Conservation (phyloP, 768 basidiomycete species). For the Leccinum truebloodii region DNA sequence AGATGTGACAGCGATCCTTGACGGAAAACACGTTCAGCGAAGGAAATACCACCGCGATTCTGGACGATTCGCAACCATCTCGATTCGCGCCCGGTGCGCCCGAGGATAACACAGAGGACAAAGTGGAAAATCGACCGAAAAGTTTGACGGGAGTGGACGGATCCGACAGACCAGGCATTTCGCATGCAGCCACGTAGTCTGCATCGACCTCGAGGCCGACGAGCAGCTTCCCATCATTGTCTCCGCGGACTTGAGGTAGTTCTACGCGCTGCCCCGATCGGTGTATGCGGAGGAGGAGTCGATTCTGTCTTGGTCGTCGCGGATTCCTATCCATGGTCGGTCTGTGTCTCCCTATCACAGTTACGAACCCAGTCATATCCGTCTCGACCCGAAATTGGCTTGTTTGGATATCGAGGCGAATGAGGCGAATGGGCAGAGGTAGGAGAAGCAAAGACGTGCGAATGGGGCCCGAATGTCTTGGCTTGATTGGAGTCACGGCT, state of each 20-base stretch:
- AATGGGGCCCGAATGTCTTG: slow-evolving; percentile 5
- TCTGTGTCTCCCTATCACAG: slow-evolving; percentile 24
- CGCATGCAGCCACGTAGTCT: not conserved
- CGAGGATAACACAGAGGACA: not conserved
- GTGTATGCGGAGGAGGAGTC: slow-evolving; percentile 29
- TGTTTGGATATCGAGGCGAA: slow-evolving; percentile 3
- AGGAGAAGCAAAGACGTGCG: slow-evolving; percentile 8
- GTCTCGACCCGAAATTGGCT: slow-evolving; percentile 6
- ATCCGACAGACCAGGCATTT: slow-evolving; percentile 13
- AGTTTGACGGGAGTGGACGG: slow-evolving; percentile 20
- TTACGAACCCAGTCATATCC: slow-evolving; percentile 11
- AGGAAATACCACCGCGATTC: slow-evolving; percentile 22
- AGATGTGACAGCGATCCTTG: slow-evolving; percentile 11
- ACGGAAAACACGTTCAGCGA: slow-evolving; percentile 27
- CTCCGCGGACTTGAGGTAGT: slow-evolving; percentile 13
- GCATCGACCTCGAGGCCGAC: slow-evolving; percentile 10
- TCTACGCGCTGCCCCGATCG: slow-evolving; percentile 17
- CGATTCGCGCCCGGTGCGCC: slow-evolving; percentile 1
- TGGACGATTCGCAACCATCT: slow-evolving; percentile 11
- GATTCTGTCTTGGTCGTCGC: slow-evolving; percentile 30
- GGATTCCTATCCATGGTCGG: slow-evolving; percentile 29
- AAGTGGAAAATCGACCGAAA: slow-evolving; percentile 11
- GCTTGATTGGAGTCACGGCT: slow-evolving; percentile 9
- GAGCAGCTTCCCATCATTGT: slow-evolving; percentile 11
- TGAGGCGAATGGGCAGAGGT: slow-evolving; percentile 2